Evolutionary conservation across 2,329 filamentous ascomycete species (phyloP), one percentile per base, ranked within the genome.

Genomic region (Metarhizium brunneum): DNA sequence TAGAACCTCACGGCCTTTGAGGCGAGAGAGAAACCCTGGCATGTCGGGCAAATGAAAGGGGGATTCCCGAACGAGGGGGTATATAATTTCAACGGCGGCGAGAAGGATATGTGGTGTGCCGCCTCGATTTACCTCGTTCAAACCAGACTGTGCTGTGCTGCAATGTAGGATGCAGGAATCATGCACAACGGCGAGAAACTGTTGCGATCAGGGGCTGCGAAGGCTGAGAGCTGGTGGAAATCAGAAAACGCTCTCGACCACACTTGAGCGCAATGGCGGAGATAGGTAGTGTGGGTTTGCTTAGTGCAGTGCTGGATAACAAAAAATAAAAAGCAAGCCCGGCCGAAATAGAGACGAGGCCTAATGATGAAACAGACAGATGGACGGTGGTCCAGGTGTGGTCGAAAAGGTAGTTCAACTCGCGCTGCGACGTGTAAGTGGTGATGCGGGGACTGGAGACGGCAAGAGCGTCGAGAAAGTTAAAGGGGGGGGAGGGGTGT

Each of bases 1-100:
- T 62, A 76, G 73, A 67, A 79, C 79, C 74, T 94, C 89, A 74
- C 86, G 91, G 75, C 82, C 81, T 78, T 90, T 90, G 72, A 92
- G 74, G 64, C 80, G 79, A 59, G 81, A 81, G 65, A 84, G 83
- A 60, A 84, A 71, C 64, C 80, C 76, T 59, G 79, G 75, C 81
- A 84, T 84, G 53, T 61, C 75, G 64, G 57, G 52, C 30, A 16
- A 48, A 29, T 30, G 45, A 11, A 14, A 6, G 18, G 45, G 20
- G n/a, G 10, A 6, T 48, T 11, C 8, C 42, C n/a, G 11, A 45
- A 13, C 38, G n/a, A 18, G 16, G 42, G 14, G 6, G 42, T 2
- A 8, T 4, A 16, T 20, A 20, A 20, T 7, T 45, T 45, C 42
- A 16, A 48, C 20, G 45, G 30, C 45, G 25, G 2, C 16, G n/a